A percentile compares a stretch with the other conserved stretches of the same genome.
Conservation (phyloP, 2,329 filamentous ascomycete species). For the Fusarium musae region DNA sequence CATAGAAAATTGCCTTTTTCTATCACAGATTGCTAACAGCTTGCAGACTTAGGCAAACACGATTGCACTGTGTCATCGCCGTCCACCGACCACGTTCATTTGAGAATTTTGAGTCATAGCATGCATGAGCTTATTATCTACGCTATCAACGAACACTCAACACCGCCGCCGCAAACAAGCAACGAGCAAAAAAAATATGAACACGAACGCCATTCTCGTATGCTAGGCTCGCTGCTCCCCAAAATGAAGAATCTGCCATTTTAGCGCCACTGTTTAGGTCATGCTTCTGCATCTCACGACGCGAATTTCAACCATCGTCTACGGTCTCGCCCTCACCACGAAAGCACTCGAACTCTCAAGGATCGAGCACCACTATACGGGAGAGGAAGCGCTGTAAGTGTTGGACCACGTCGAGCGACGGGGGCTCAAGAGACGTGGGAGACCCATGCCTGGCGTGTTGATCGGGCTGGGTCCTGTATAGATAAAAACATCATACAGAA, state of each 20-base stretch:
- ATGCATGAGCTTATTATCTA: conserved; percentile 30
- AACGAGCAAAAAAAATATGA: not conserved
- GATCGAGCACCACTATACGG: conserved; percentile 21
- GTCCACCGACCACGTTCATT: not conserved
- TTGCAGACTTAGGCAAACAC: rapidly evolving
- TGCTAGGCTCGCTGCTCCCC: not conserved
- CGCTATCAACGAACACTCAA: not conserved
- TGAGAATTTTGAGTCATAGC: not conserved
- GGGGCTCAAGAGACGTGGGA: conserved; percentile 61
- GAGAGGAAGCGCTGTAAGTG: conserved; percentile 44
- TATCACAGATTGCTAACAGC: rapidly evolving
- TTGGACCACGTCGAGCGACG: conserved; percentile 52
- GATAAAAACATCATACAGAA: conserved; percentile 74
- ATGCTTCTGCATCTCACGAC: not conserved
- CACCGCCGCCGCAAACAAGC: not conserved
- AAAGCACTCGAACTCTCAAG: not conserved
- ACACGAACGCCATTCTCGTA: not conserved
- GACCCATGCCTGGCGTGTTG: conserved; percentile 73
- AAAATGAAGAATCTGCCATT: not conserved
- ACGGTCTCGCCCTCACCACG: not conserved
- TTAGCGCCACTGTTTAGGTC: not conserved
- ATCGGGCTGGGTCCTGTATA: conserved; percentile 77
- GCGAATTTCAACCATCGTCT: not conserved
- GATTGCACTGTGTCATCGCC: rapidly evolving
- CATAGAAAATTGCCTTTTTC: not conserved